A percentile compares a stretch with the other conserved stretches of the same genome.
Evolutionary conservation across 176 grass and related monocot species (phyloP).

Genomic region (Tillandsia leiboldiana): DNA sequence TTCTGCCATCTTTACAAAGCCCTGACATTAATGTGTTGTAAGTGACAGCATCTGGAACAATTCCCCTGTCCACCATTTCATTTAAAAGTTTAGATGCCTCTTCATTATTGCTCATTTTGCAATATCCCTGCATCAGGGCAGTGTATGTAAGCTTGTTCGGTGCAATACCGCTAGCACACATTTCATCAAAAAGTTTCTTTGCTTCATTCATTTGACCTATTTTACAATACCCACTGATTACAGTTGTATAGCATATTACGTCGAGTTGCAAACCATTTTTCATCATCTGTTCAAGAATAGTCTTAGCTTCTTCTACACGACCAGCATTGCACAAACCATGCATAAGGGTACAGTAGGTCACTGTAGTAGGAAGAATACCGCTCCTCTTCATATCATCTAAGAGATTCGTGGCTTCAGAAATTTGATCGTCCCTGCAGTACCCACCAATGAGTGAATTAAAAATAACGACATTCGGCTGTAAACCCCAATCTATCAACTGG

Average conservation of each 20-base stretch:
- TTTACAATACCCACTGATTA: constrained; percentile 69
- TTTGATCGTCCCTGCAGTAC: constrained; percentile 53
- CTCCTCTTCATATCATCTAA: constrained; percentile 63
- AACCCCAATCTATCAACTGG: constrained; percentile 44
- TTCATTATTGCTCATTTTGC: constrained; percentile 53
- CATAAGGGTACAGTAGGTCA: constrained; percentile 66
- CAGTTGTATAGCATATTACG: constrained; percentile 68
- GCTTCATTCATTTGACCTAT: constrained; percentile 79
- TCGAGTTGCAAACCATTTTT: constrained; percentile 35
- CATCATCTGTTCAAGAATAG: constrained; percentile 40
- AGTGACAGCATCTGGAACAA: constrained; percentile 64
- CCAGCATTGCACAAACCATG: constrained; percentile 66
- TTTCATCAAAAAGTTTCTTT: constrained; percentile 50
- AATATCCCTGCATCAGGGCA: constrained; percentile 60
- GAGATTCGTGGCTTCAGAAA: constrained; percentile 54
- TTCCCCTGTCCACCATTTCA: constrained; percentile 54
- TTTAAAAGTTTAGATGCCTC: constrained; percentile 59
- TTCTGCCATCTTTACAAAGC: constrained; percentile 33
- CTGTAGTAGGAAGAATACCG: constrained; percentile 47
- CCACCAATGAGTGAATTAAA: constrained; percentile 89
- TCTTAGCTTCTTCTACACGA: constrained; percentile 61
- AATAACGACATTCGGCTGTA: constrained; percentile 58
- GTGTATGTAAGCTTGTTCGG: constrained; percentile 90
- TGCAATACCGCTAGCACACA: constrained; percentile 40
- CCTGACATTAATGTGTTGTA: constrained; percentile 52